These are phyloP conservation scores for Phylloboletellus chloephorus DNA, from an alignment of 1,284 basidiomycete species.

Conservation along the genomic window DNA sequence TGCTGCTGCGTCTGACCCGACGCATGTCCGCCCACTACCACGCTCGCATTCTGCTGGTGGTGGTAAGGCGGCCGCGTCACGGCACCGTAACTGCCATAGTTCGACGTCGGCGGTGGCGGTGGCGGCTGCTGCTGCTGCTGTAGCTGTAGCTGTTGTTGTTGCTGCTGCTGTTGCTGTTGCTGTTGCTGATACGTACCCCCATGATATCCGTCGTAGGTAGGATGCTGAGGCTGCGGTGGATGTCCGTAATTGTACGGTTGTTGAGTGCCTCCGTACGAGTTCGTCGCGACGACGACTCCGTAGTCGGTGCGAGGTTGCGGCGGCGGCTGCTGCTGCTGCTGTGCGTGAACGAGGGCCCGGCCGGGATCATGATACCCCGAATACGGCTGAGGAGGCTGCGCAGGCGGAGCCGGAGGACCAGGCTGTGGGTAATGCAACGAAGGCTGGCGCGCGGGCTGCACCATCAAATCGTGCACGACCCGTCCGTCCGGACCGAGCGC, in stretches of 20 bases:
- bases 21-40: conserved; percentile 6
- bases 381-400: conserved; percentile 23
- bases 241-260: conserved; percentile 17
- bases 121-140: conserved; percentile 9
- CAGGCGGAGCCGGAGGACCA: conserved; percentile 9
- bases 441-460: conserved; percentile 12
- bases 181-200: conserved; percentile 8
- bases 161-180: conserved; percentile 10
- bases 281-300: conserved; percentile 10
- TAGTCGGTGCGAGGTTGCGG: conserved; percentile 22
- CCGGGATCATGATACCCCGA: conserved; percentile 17
- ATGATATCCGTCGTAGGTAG: conserved; percentile 20
- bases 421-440: conserved; percentile 15
- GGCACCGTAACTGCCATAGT: conserved; percentile 14
- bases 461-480: conserved; percentile 31
- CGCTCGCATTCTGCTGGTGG: conserved; percentile 10
- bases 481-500: conserved; percentile 30
- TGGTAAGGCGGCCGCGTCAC: conserved; percentile 10
- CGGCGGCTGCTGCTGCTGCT: conserved; percentile 10
- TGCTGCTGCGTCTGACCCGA: conserved; percentile 1
- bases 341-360: conserved; percentile 14
- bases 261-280: conserved; percentile 9
- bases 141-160: conserved; percentile 9
- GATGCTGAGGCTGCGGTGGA: conserved; percentile 20
- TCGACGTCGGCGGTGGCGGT: conserved; percentile 11